A percentile compares a stretch with the other conserved stretches of the same genome.
These are phyloP conservation scores for Fragaria ananassa DNA, from an alignment of 306 rosid species.

Conservation along the genomic window DNA sequence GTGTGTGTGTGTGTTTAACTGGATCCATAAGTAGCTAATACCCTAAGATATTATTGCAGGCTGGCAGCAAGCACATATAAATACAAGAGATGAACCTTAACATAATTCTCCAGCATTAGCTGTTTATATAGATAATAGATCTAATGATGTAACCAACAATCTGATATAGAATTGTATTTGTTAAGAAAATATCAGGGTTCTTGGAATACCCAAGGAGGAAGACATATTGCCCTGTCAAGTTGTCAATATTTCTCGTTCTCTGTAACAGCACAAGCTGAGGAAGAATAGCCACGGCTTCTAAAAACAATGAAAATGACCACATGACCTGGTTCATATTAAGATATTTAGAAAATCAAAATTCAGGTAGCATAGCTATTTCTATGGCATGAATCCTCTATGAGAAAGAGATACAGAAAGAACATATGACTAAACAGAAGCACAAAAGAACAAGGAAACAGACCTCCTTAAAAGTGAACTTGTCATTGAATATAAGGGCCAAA, in stretches of 20 bases:
- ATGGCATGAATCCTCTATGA: neutral
- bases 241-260: conserved; percentile 89
- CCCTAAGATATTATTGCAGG: neutral
- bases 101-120: neutral
- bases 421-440: neutral
- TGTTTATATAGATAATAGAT: neutral
- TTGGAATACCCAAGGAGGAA: conserved; percentile 77
- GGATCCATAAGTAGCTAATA: neutral
- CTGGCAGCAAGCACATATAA: neutral
- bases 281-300: conserved; percentile 94
- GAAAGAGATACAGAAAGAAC: neutral
- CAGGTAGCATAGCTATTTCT: neutral
- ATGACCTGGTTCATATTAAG: conserved; percentile 51
- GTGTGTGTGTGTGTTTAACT: neutral
- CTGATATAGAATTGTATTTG: neutral
- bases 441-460: conserved; percentile 30
- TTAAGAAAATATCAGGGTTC: neutral
- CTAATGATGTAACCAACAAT: neutral
- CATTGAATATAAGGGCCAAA: conserved; percentile 68
- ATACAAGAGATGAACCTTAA: neutral
- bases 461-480: conserved; percentile 75
- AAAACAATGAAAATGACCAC: conserved; percentile 83
- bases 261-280: conserved; percentile 83
- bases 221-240: conserved; percentile 86
- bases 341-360: conserved; percentile 7